phyloP scores from a whole-genome alignment of 805 yeast genomes.

The Cyberlindnera xylosilytica region DNA sequence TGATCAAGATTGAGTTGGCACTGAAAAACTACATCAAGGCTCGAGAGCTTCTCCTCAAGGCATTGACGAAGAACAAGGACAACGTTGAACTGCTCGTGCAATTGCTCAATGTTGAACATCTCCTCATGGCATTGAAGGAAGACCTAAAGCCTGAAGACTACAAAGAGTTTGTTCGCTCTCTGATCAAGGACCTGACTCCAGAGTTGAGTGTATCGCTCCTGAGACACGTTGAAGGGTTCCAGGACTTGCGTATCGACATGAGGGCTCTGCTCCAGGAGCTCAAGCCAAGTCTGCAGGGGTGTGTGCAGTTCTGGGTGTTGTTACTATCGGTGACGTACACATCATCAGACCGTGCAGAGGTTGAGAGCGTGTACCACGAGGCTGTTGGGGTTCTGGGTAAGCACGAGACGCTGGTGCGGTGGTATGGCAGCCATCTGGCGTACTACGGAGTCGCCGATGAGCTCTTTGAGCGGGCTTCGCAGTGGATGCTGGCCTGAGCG shows the following conservation, averaged over 20 bases:
- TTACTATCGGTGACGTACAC: neutral
- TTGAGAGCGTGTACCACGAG: slow-evolving; percentile 2
- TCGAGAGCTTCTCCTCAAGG: slow-evolving; percentile 12
- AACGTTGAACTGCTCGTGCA: slow-evolving; percentile 37
- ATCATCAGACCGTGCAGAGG: slow-evolving; percentile 1
- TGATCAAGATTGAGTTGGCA: slow-evolving; percentile 44
- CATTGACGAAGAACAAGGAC: slow-evolving; percentile 29
- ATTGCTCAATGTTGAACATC: slow-evolving; percentile 40
- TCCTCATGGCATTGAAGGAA: slow-evolving; percentile 13
- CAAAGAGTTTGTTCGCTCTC: slow-evolving; percentile 1
- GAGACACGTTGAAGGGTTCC: slow-evolving; percentile 5
- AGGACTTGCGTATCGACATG: neutral
- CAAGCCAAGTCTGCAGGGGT: neutral
- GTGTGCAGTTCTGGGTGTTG: slow-evolving; percentile 2
- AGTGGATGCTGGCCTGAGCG: neutral
- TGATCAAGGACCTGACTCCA: slow-evolving; percentile 6
- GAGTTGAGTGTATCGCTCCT: slow-evolving; percentile 4
- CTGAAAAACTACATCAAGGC: slow-evolving; percentile 37
- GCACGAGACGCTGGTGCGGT: neutral
- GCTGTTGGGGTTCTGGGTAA: neutral
- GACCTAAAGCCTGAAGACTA: slow-evolving; percentile 3
- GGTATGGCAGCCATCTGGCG: neutral
- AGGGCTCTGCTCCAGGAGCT: neutral
- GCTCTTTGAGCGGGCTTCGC: neutral
- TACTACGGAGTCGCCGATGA: neutral